phyloP scores from a whole-genome alignment of 768 basidiomycete genomes.

The Clitopilus passeckerianus region DNA sequence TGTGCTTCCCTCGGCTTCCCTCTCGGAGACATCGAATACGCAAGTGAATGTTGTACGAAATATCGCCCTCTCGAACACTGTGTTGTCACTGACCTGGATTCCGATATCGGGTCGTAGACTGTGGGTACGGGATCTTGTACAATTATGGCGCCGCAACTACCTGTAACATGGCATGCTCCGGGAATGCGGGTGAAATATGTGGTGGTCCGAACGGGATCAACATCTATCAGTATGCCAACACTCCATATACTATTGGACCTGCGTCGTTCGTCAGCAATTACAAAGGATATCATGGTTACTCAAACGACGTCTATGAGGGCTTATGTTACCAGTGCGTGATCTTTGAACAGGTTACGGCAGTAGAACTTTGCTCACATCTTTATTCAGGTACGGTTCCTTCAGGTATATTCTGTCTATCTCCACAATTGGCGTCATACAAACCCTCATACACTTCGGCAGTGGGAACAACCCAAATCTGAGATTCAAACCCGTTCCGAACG shows the following conservation, averaged over 20 bases:
- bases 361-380: too few relatives aligned
- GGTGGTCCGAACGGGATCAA: slow-evolving; percentile 15
- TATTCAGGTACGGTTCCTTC: background rate
- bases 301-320: slow-evolving; percentile 11
- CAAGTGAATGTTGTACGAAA: slow-evolving; percentile 16
- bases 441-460: background rate
- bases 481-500: slow-evolving; percentile 2
- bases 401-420: background rate
- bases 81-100: too few relatives aligned
- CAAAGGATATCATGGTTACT: slow-evolving; percentile 9
- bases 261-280: slow-evolving; percentile 4
- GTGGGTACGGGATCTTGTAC: slow-evolving; percentile 15
- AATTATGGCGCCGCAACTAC: slow-evolving; percentile 5
- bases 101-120: slow-evolving; percentile 7
- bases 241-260: slow-evolving; percentile 14
- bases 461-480: slow-evolving; percentile 4
- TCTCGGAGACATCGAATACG: slow-evolving; percentile 15
- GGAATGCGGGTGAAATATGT: slow-evolving; percentile 12
- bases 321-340: background rate
- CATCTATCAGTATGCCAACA: slow-evolving; percentile 13
- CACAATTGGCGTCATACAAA: too few relatives aligned
- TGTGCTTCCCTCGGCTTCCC: slow-evolving; percentile 10
- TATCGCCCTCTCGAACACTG: background rate
- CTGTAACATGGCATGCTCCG: slow-evolving; percentile 12
- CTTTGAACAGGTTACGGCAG: background rate